A percentile compares a stretch with the other conserved stretches of the same genome.
Evolutionary conservation across 2,329 filamentous ascomycete genomes (phyloP).

Genomic region (Exophiala sp.): DNA sequence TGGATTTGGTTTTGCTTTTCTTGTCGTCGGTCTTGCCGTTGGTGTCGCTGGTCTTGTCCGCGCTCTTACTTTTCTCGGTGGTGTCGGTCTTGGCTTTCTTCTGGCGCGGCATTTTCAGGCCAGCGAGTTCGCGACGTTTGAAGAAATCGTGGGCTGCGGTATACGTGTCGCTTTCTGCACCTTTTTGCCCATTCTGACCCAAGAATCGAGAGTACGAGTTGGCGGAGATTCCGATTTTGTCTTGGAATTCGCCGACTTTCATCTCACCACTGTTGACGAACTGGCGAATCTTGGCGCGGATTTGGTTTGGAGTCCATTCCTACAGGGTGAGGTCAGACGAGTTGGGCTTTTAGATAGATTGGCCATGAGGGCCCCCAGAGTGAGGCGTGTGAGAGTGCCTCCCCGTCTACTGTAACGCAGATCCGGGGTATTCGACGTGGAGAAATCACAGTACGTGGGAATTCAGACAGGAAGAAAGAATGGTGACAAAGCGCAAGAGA

Average conservation of each 20-base stretch:
- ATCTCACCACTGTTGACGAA: constrained; percentile 36
- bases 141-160: constrained; percentile 40
- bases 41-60: not conserved
- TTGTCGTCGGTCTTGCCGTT: not conserved
- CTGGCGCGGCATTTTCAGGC: constrained; percentile 32
- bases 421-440: too few species aligned
- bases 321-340: not conserved
- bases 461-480: not conserved
- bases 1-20: not conserved
- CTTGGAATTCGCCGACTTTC: constrained; percentile 11
- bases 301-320: constrained; percentile 29
- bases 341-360: too few species aligned
- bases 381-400: not conserved
- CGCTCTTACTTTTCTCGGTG: not conserved
- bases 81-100: not conserved
- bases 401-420: not conserved
- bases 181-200: constrained; percentile 32
- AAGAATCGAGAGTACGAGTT: constrained; percentile 47
- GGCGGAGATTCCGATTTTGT: not conserved
- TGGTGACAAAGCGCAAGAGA: not conserved
- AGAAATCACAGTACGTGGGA: not conserved
- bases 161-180: constrained; percentile 32
- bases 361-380: too few species aligned
- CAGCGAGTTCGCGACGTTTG: constrained; percentile 50
- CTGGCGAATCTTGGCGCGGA: constrained; percentile 41